A percentile compares a stretch with the other conserved stretches of the same genome.
These are phyloP conservation scores for Cystobasidium onofrii DNA, from an alignment of 768 basidiomycete genomes.

Conservation along the genomic window DNA sequence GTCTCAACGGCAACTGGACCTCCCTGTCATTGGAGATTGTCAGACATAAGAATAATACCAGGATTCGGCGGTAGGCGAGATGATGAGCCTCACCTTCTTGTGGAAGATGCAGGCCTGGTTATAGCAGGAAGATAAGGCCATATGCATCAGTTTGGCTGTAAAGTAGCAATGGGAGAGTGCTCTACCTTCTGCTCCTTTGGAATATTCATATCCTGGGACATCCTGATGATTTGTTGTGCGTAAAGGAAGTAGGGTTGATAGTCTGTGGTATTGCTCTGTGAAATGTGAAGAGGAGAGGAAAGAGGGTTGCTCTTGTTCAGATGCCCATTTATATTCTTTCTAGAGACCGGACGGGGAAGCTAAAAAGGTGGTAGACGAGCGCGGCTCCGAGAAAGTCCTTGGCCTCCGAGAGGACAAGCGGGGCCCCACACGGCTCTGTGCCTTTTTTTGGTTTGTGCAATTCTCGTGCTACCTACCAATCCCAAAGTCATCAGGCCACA, in stretches of 20 bases:
- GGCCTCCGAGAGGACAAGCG: neutral
- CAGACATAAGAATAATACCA: neutral
- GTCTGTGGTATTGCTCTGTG: neutral
- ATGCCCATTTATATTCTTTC: neutral
- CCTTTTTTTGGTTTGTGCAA: neutral
- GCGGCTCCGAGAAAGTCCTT: neutral
- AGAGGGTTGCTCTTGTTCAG: neutral
- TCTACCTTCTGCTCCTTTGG: conserved; percentile 30
- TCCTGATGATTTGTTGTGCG: neutral
- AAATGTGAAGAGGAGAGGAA: neutral
- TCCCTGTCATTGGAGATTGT: neutral
- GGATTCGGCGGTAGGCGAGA: neutral
- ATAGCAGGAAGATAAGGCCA: neutral
- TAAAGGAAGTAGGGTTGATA: neutral
- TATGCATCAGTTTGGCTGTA: neutral
- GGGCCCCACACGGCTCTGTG: neutral
- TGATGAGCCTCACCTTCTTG: conserved; percentile 22
- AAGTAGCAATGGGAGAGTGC: neutral
- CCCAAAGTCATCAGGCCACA: too few species aligned
- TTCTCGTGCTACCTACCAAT: neutral
- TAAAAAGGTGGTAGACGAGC: neutral
- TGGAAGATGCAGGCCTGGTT: conserved; percentile 32
- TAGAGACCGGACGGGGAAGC: neutral
- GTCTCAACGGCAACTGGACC: conserved; percentile 35
- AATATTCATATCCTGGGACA: conserved; percentile 31